Conservation (phyloP, 169 alveolate genomes). For the Theileria equi region DNA sequence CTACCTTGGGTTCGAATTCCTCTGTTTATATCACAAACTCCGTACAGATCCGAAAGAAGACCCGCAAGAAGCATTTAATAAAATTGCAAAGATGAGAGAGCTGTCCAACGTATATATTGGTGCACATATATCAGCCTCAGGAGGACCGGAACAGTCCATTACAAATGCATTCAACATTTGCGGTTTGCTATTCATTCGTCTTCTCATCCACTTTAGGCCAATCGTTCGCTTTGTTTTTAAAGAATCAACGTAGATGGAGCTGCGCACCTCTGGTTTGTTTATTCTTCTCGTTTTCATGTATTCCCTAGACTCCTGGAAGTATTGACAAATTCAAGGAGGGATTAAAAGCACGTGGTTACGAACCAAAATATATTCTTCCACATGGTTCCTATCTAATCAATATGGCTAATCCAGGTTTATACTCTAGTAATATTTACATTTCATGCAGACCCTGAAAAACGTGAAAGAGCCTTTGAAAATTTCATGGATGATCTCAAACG, state of each 20-base stretch:
- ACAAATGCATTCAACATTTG: slow-evolving; percentile 75
- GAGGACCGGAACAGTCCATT: slow-evolving; percentile 84
- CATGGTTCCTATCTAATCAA: slow-evolving; percentile 87
- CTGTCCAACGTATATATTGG: slow-evolving; percentile 77
- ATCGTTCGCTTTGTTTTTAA: slow-evolving; percentile 84
- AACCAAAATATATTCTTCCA: slow-evolving; percentile 75
- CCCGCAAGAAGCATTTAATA: slow-evolving; percentile 30
- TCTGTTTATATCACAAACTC: not conserved
- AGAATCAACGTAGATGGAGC: slow-evolving; percentile 85
- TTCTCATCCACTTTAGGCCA: slow-evolving; percentile 63
- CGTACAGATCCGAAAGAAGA: slow-evolving; percentile 59
- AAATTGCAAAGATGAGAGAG: slow-evolving; percentile 20
- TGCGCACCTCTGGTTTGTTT: slow-evolving; percentile 74
- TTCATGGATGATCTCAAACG: slow-evolving; percentile 84
- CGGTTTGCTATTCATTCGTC: slow-evolving; percentile 45
- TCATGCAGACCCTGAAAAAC: slow-evolving; percentile 69
- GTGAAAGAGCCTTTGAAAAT: slow-evolving; percentile 76
- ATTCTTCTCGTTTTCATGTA: not conserved
- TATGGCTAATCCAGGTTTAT: slow-evolving; percentile 83
- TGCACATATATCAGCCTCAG: slow-evolving; percentile 87
- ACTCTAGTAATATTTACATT: not conserved
- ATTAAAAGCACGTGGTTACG: slow-evolving; percentile 64
- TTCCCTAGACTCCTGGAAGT: slow-evolving; percentile 50
- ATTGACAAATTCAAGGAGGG: slow-evolving; percentile 68
- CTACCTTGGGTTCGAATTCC: slow-evolving; percentile 27